These are phyloP conservation scores for Cercophora sp. DNA, from an alignment of 495 filamentous ascomycete genomes.

Conservation along the genomic window DNA sequence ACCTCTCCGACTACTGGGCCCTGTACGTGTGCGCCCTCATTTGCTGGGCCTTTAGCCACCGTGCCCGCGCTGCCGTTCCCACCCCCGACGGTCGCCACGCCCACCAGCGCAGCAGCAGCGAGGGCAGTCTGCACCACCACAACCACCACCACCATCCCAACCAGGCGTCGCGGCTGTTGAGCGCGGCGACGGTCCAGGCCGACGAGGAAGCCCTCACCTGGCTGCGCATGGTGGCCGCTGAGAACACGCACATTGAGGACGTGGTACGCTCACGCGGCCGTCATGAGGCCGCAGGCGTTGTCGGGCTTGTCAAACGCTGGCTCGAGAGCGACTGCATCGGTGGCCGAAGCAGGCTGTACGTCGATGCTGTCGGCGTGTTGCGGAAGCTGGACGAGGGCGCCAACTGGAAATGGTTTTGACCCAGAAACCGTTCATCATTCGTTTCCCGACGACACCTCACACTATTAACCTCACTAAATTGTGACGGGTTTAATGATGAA, in stretches of 20 bases:
- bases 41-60: conserved; percentile 42
- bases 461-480: too few relatives aligned
- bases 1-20: conserved; percentile 48
- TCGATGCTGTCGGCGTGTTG: conserved; percentile 43
- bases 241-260: conserved; percentile 39
- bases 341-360: conserved; percentile 34
- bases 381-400: conserved; percentile 40
- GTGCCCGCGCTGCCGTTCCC: conserved; percentile 50
- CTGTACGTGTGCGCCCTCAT: conserved; percentile 46
- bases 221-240: conserved; percentile 60
- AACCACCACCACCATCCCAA: too few relatives aligned
- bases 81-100: conserved; percentile 47
- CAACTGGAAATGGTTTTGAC: conserved; percentile 1
- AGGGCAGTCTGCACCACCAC: conserved; percentile 49
- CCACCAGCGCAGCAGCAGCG: conserved; percentile 43
- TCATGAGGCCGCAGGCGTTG: conserved; percentile 33
- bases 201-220: conserved; percentile 46
- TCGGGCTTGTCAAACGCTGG: conserved; percentile 34
- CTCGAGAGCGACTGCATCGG: conserved; percentile 41
- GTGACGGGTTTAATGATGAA: too few relatives aligned
- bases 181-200: conserved; percentile 32
- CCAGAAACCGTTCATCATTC: neutral
- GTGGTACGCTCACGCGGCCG: conserved; percentile 25
- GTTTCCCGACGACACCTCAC: neutral
- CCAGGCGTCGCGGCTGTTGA: conserved; percentile 44